A percentile compares a stretch with the other conserved stretches of the same genome.
Conservation (phyloP, 805 yeast species). For the Candida xyloterini region DNA sequence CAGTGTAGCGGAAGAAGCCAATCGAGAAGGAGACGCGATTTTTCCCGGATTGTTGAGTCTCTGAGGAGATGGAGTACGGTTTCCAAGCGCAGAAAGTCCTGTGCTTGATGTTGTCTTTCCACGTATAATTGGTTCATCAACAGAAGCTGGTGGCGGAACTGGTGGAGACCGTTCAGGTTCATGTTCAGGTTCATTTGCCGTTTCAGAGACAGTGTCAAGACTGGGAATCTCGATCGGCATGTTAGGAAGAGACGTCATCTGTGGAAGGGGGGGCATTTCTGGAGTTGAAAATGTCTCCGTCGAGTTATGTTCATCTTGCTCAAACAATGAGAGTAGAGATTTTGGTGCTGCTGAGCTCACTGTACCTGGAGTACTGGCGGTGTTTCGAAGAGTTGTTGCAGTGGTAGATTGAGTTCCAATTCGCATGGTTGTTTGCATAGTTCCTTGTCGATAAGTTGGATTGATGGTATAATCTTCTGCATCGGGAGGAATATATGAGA, state of each 20-base stretch:
- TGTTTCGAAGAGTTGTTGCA: conserved; percentile 19
- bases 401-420: conserved; percentile 14
- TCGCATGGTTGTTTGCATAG: conserved; percentile 21
- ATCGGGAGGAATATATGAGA: conserved; percentile 4
- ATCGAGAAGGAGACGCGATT: conserved; percentile 31
- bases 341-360: conserved; percentile 58
- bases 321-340: conserved; percentile 68
- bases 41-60: conserved; percentile 25
- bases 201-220: conserved; percentile 3
- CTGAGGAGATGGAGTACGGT: conserved; percentile 48
- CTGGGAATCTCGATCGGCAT: conserved; percentile 13
- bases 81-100: conserved; percentile 37
- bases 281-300: background rate
- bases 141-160: conserved; percentile 29
- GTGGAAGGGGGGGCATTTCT: conserved; percentile 1
- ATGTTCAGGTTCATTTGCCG: conserved; percentile 14
- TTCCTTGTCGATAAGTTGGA: conserved; percentile 17
- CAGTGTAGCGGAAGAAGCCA: conserved; percentile 16
- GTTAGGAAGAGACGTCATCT: conserved; percentile 1
- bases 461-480: conserved; percentile 18
- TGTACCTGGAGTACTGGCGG: conserved; percentile 13
- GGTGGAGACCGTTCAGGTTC: conserved; percentile 41
- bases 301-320: conserved; percentile 41
- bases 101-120: conserved; percentile 40
- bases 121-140: conserved; percentile 21